phyloP scores from a whole-genome alignment of 306 rosid species.

The Vicia faba region DNA sequence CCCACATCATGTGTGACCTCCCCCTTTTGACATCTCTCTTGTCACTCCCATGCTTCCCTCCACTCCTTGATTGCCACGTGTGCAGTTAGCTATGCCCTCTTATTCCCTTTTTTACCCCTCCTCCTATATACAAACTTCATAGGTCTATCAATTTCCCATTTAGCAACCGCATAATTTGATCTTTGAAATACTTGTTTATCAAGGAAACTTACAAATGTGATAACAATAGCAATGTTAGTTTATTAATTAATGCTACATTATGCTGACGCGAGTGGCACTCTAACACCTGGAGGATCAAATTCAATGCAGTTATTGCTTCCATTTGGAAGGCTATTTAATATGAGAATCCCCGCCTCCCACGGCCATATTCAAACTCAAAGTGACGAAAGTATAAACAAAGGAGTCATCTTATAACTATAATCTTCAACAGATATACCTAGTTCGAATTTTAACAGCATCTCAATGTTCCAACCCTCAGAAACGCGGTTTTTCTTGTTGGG shows the following conservation, averaged over 20 bases:
- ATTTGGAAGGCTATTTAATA: slow-evolving; percentile 4
- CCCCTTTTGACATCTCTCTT: too few relatives aligned
- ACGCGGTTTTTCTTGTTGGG: neutral
- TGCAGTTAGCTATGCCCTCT: too few relatives aligned
- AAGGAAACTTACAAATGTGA: slow-evolving; percentile 3
- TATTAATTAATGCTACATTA: slow-evolving; percentile 25
- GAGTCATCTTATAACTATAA: slow-evolving; percentile 3
- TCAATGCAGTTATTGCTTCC: slow-evolving; percentile 22
- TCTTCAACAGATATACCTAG: neutral
- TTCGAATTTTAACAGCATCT: neutral
- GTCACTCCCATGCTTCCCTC: too few relatives aligned
- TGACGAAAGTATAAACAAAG: neutral
- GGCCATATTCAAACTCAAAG: neutral
- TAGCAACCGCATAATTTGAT: slow-evolving; percentile 13
- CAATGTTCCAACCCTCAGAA: neutral
- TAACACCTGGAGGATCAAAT: slow-evolving; percentile 5
- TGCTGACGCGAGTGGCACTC: neutral
- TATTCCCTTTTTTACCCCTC: too few relatives aligned
- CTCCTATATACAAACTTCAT: too few relatives aligned
- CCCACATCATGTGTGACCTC: too few relatives aligned
- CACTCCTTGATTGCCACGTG: too few relatives aligned
- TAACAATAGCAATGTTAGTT: slow-evolving; percentile 7
- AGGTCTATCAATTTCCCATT: neutral
- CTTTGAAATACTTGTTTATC: slow-evolving; percentile 29
- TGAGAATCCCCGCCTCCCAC: neutral